A percentile compares a stretch with the other conserved stretches of the same genome.
phyloP scores from a whole-genome alignment of 1,284 basidiomycete species.

The Cryptococcus maquisensis region DNA sequence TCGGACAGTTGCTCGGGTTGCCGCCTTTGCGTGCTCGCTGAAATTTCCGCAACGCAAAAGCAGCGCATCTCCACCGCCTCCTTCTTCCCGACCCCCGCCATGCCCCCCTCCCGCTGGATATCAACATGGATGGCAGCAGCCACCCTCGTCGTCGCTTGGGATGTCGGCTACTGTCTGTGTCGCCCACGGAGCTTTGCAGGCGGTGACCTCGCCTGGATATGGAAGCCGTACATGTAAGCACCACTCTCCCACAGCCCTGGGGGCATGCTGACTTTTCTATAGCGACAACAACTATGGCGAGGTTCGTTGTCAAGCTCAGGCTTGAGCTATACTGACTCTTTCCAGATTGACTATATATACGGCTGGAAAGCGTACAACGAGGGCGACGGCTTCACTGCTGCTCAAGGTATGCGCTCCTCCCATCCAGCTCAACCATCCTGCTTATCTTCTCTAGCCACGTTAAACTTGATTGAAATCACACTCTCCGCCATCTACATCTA shows the following conservation, averaged over 20 bases:
- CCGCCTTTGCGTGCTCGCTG: not conserved
- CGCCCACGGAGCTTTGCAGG: conserved; percentile 65
- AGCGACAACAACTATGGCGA: conserved; percentile 30
- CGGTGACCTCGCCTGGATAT: conserved; percentile 82
- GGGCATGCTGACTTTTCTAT: conserved; percentile 1
- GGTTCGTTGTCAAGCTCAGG: conserved; percentile 3
- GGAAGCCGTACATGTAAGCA: conserved; percentile 68
- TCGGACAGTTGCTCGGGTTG: not conserved
- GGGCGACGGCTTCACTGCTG: conserved; percentile 76
- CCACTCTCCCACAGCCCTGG: conserved; percentile 11
- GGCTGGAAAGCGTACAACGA: conserved; percentile 61
- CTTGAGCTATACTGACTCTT: conserved; percentile 22
- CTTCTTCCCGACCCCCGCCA: not conserved
- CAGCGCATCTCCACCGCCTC: not conserved
- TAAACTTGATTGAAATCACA: conserved; percentile 75
- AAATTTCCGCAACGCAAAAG: not conserved
- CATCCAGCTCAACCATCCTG: not conserved
- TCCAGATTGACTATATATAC: conserved; percentile 69
- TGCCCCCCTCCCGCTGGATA: conserved; percentile 56
- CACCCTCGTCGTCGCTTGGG: conserved; percentile 51
- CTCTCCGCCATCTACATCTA: conserved; percentile 73
- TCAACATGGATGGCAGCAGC: conserved; percentile 66
- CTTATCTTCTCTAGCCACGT: conserved; percentile 54
- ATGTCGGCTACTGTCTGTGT: conserved; percentile 67
- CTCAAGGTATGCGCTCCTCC: conserved; percentile 61